phyloP scores from a whole-genome alignment of 169 alveolate genomes.

The Toxoplasma gondii region DNA sequence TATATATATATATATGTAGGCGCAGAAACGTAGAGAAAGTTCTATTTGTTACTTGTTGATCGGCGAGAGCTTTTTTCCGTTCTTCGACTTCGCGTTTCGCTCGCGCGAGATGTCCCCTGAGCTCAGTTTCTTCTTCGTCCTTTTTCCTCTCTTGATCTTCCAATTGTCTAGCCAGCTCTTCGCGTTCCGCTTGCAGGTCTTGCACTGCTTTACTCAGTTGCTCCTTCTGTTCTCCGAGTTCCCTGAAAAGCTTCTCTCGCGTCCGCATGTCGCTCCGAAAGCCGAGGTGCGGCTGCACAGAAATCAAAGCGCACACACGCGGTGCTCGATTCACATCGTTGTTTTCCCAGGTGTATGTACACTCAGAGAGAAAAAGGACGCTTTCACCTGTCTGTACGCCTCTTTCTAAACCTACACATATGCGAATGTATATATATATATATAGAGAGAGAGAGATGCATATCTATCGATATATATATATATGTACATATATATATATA shows the following conservation, averaged over 20 bases:
- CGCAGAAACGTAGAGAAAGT: no score
- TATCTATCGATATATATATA: no score
- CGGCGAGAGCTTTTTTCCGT: neutral
- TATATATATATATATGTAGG: neutral
- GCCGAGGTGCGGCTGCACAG: conserved; percentile 13
- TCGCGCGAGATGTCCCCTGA: neutral
- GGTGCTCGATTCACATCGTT: neutral
- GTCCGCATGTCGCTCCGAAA: conserved; percentile 19
- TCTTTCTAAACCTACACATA: neutral
- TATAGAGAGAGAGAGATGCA: neutral
- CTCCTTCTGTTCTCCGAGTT: neutral
- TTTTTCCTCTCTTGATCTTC: neutral
- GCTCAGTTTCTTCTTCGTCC: neutral
- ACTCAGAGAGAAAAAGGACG: no score
- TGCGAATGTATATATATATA: no score
- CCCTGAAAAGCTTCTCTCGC: neutral
- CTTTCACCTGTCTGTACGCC: no score
- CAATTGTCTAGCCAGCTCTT: neutral
- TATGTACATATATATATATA: no score
- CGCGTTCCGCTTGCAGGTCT: conserved; percentile 6
- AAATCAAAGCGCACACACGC: neutral
- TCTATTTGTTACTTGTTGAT: neutral
- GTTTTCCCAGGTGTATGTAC: neutral
- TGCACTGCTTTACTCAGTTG: neutral
- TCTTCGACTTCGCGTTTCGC: neutral